Conservation (phyloP, 345 rosid species). For the Eucalyptus polybractea region DNA sequence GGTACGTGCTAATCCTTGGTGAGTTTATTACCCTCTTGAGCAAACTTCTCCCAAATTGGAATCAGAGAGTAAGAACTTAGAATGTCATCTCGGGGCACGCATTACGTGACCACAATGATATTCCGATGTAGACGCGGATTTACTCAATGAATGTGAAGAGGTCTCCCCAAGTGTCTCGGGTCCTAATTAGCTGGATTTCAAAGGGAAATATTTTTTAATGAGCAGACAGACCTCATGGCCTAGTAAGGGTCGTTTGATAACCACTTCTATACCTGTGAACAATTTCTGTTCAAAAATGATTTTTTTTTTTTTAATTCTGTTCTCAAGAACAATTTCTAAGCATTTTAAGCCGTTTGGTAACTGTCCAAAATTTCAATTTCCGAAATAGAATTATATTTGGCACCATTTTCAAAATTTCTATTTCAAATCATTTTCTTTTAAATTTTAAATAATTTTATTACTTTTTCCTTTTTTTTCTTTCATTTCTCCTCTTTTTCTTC, state of each 20-base stretch:
- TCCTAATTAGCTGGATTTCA: background rate
- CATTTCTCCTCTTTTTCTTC: too few relatives aligned
- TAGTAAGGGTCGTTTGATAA: too few relatives aligned
- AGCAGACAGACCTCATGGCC: too few relatives aligned
- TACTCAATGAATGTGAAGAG: background rate
- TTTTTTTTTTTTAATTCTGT: too few relatives aligned
- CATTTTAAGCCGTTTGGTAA: too few relatives aligned
- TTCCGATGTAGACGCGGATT: background rate
- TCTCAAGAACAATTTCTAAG: too few relatives aligned
- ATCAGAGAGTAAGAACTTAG: background rate
- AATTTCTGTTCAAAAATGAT: accelerated
- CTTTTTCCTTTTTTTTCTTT: too few relatives aligned
- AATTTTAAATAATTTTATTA: too few relatives aligned
- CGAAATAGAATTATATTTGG: too few relatives aligned
- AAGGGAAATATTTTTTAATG: background rate
- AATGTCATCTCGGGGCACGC: background rate
- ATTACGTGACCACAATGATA: background rate
- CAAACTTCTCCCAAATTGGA: background rate
- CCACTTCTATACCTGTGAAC: accelerated
- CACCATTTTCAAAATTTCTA: too few relatives aligned
- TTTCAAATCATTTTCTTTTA: too few relatives aligned
- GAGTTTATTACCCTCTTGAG: background rate
- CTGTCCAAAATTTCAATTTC: accelerated
- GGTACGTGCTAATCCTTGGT: too few relatives aligned
- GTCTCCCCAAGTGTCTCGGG: background rate